Evolutionary conservation across 345 rosid species (phyloP).

Genomic region (Euphorbia pulcherrima): DNA sequence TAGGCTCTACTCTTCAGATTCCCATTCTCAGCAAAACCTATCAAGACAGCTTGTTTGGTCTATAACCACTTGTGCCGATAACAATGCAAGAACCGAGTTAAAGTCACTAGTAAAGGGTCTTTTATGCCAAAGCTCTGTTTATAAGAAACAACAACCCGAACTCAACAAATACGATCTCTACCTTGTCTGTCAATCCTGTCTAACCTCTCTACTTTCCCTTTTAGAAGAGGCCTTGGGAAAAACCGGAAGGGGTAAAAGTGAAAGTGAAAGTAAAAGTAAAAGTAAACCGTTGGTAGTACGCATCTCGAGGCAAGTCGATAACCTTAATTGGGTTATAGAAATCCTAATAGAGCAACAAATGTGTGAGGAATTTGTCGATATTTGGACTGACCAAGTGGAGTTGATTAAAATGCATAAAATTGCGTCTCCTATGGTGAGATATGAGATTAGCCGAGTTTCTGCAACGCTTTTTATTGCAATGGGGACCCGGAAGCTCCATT

Average conservation of each 20-base stretch:
- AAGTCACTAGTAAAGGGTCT: constrained; percentile 76
- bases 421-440: constrained; percentile 82
- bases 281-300: constrained; percentile 62
- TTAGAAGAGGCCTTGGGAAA: constrained; percentile 49
- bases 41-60: constrained; percentile 67
- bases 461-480: constrained; percentile 67
- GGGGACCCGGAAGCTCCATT: constrained; percentile 78
- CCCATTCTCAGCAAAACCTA: constrained; percentile 46
- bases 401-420: constrained; percentile 56
- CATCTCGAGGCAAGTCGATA: constrained; percentile 76
- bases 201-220: constrained; percentile 44
- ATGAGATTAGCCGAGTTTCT: constrained; percentile 81
- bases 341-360: constrained; percentile 73
- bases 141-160: constrained; percentile 74
- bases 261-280: constrained; percentile 27
- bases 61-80: constrained; percentile 54
- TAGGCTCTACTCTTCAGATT: constrained; percentile 46
- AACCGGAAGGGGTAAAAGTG: constrained; percentile 23
- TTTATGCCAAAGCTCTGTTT: constrained; percentile 78
- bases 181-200: constrained; percentile 50
- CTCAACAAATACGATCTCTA: constrained; percentile 68
- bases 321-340: constrained; percentile 78
- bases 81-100: constrained; percentile 75
- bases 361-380: constrained; percentile 76
- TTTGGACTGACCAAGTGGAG: constrained; percentile 58